These are phyloP conservation scores for Blakeslea trispora DNA, from an alignment of 371 early-diverging fungal species.

Conservation along the genomic window DNA sequence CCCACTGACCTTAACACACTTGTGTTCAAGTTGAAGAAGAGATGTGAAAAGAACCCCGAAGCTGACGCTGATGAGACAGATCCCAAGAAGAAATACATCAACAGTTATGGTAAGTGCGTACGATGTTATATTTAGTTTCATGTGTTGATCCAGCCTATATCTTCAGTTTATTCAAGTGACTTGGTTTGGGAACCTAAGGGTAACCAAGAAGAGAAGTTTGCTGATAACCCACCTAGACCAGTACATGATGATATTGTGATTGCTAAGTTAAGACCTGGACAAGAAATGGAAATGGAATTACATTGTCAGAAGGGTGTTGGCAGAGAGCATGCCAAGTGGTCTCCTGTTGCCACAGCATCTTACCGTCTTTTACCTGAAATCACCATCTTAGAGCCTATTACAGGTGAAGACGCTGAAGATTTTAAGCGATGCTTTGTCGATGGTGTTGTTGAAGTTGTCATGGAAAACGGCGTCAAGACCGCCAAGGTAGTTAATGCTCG, in stretches of 20 bases:
- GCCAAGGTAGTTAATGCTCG: conserved; percentile 93
- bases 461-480: conserved; percentile 59
- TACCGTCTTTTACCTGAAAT: conserved; percentile 97
- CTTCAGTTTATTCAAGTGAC: conserved; percentile 78
- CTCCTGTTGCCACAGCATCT: conserved; percentile 97
- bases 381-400: conserved; percentile 81
- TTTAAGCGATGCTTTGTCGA: conserved; percentile 90
- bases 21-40: conserved; percentile 84
- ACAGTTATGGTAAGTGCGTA: conserved; percentile 54
- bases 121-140: background rate
- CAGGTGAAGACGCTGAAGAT: conserved; percentile 84
- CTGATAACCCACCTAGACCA: conserved; percentile 68
- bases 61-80: conserved; percentile 70
- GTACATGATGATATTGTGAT: conserved; percentile 91
- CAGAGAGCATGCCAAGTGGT: conserved; percentile 98
- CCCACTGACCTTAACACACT: conserved; percentile 94
- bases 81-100: conserved; percentile 68
- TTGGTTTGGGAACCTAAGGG: conserved; percentile 91
- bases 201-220: conserved; percentile 77
- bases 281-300: conserved; percentile 85
- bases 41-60: conserved; percentile 68
- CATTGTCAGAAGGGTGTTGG: conserved; percentile 95
- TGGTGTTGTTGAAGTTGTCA: conserved; percentile 88
- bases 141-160: conserved; percentile 9
- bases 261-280: conserved; percentile 95